Evolutionary conservation across 129 eudicot species (phyloP).

Genomic region (Oenanthe sinensis): DNA sequence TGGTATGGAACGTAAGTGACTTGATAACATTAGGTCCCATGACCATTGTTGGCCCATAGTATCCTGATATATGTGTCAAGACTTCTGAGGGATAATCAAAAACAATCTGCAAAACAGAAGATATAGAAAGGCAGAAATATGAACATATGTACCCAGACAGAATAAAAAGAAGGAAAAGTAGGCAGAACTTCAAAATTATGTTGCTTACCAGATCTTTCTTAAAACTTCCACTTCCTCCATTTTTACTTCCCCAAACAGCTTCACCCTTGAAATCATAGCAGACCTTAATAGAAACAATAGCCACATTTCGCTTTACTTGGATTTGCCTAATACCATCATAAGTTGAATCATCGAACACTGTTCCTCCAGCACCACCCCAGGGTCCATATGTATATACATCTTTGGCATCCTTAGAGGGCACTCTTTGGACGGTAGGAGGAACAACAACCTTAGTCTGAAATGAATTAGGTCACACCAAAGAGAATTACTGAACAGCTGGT

Average conservation of each 20-base stretch:
- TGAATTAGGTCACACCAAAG: not conserved
- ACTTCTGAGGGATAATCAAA: constrained; percentile 44
- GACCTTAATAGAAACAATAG: constrained; percentile 33
- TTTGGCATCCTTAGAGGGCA: constrained; percentile 16
- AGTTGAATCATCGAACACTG: constrained; percentile 43
- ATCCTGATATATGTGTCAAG: constrained; percentile 46
- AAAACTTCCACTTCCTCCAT: constrained; percentile 46
- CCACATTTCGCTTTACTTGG: constrained; percentile 35
- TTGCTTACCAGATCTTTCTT: constrained; percentile 35
- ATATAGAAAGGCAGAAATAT: not conserved
- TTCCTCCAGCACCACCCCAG: constrained; percentile 63
- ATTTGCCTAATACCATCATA: constrained; percentile 45
- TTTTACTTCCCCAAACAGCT: constrained; percentile 46
- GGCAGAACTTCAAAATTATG: not conserved
- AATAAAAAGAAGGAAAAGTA: not conserved
- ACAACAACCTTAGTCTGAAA: constrained; percentile 12
- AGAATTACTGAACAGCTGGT: not conserved
- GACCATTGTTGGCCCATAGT: constrained; percentile 35
- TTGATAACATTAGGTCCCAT: constrained; percentile 43
- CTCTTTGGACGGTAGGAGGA: constrained; percentile 17
- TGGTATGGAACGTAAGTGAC: constrained; percentile 55
- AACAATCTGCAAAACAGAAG: constrained; percentile 23
- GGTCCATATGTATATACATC: constrained; percentile 40
- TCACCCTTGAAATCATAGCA: constrained; percentile 37
- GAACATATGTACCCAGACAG: not conserved